Conservation (phyloP, 306 rosid genomes). For the Lathyrus sativus region DNA sequence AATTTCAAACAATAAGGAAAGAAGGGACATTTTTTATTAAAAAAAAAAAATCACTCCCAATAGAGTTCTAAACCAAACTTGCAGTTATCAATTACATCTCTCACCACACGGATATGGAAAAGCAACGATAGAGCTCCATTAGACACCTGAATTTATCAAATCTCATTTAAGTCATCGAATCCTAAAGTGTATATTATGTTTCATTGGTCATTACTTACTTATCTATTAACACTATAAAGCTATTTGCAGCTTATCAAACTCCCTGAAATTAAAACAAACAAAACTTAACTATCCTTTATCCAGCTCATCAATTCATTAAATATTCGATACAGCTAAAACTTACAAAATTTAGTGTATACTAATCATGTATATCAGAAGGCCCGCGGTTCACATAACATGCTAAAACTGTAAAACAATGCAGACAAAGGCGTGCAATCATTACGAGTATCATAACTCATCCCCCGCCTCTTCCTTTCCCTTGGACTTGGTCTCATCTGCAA, state of each 20-base stretch:
- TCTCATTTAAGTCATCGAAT: too few relatives aligned
- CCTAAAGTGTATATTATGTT: not conserved
- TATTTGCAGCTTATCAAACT: conserved; percentile 25
- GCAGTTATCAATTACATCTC: too few relatives aligned
- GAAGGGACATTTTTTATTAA: too few relatives aligned
- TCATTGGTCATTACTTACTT: not conserved
- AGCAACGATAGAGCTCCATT: too few relatives aligned
- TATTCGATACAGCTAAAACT: conserved; percentile 46
- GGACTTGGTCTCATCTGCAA: conserved; percentile 65
- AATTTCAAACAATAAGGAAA: too few relatives aligned
- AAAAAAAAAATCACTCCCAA: too few relatives aligned
- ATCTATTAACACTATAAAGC: not conserved
- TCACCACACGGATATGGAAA: too few relatives aligned
- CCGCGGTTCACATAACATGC: conserved; percentile 32
- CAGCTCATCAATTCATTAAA: conserved; percentile 42
- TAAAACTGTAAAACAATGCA: conserved; percentile 29
- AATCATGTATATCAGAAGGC: conserved; percentile 36
- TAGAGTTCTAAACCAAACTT: too few relatives aligned
- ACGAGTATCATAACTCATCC: conserved; percentile 47
- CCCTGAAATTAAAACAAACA: conserved; percentile 25
- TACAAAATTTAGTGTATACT: conserved; percentile 45
- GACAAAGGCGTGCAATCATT: conserved; percentile 28
- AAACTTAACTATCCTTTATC: conserved; percentile 36
- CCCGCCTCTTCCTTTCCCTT: conserved; percentile 67
- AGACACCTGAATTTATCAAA: too few relatives aligned